These are phyloP conservation scores for Nitzschia palea DNA, from an alignment of 108 stramenopile genomes.

Conservation along the genomic window DNA sequence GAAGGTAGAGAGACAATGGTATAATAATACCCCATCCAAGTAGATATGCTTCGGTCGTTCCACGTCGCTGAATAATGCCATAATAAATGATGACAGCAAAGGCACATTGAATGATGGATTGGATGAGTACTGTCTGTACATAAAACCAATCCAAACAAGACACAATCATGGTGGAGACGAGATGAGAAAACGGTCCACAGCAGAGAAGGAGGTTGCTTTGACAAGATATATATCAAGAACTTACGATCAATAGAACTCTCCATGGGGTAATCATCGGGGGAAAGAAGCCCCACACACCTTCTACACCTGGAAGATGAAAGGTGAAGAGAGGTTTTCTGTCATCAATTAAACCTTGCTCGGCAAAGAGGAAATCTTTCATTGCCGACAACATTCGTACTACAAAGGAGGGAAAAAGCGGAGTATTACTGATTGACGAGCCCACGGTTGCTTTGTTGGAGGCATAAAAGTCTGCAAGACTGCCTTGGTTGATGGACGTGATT, in stretches of 20 bases:
- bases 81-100: slow-evolving; percentile 38
- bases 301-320: slow-evolving; percentile 23
- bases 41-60: slow-evolving; percentile 21
- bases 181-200: background rate
- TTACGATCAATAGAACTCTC: slow-evolving; percentile 23
- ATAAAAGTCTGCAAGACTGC: too few relatives aligned
- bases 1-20: slow-evolving; percentile 19
- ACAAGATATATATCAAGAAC: background rate
- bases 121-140: slow-evolving; percentile 12
- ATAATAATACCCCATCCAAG: slow-evolving; percentile 47
- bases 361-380: slow-evolving; percentile 15
- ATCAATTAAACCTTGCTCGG: slow-evolving; percentile 38
- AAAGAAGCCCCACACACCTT: slow-evolving; percentile 22
- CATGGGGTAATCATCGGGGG: slow-evolving; percentile 15
- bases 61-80: slow-evolving; percentile 29
- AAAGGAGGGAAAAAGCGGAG: too few relatives aligned
- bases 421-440: too few relatives aligned
- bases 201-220: background rate
- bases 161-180: background rate
- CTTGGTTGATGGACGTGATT: too few relatives aligned
- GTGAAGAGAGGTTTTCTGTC: slow-evolving; percentile 33
- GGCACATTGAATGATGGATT: slow-evolving; percentile 18
- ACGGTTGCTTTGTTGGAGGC: too few relatives aligned
- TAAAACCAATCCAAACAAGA: too few relatives aligned
- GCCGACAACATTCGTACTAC: background rate